phyloP scores from a whole-genome alignment of 257 asterid genomes.

The Jacaranda copaia region DNA sequence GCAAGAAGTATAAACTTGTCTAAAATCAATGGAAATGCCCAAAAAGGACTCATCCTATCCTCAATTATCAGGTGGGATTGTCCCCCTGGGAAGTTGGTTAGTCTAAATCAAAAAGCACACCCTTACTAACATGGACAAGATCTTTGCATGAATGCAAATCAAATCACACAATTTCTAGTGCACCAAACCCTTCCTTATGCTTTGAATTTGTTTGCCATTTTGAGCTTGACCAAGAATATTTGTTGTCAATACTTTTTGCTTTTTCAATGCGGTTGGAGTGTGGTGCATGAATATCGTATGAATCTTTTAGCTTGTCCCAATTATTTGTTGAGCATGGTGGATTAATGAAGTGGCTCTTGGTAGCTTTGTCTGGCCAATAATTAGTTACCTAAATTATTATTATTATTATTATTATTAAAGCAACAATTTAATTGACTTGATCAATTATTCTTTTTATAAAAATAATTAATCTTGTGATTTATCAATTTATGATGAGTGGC shows the following conservation, averaged over 20 bases:
- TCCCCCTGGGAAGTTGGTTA: conserved; percentile 5
- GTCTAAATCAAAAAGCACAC: conserved; percentile 27
- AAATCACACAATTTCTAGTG: conserved; percentile 15
- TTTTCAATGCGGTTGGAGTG: neutral
- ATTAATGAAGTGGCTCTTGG: conserved; percentile 23
- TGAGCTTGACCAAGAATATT: conserved; percentile 1
- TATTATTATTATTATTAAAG: too few species aligned
- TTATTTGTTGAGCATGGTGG: conserved; percentile 4
- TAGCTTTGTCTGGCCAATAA: conserved; percentile 13
- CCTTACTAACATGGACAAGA: neutral
- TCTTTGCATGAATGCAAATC: conserved; percentile 22
- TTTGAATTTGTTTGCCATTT: conserved; percentile 26
- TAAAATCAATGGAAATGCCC: neutral
- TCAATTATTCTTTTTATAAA: too few species aligned
- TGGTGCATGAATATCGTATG: conserved; percentile 13
- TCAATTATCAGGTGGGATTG: conserved; percentile 22
- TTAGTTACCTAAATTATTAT: too few species aligned
- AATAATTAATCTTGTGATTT: too few species aligned
- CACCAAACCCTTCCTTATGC: conserved; percentile 18
- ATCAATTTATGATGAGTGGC: too few species aligned
- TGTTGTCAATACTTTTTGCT: too few species aligned
- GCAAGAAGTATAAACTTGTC: neutral
- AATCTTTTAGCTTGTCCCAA: conserved; percentile 5
- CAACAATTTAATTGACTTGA: too few species aligned
- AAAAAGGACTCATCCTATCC: neutral